These are phyloP conservation scores for Colletotrichum sp. DNA, from an alignment of 2,329 filamentous ascomycete genomes.

Conservation along the genomic window DNA sequence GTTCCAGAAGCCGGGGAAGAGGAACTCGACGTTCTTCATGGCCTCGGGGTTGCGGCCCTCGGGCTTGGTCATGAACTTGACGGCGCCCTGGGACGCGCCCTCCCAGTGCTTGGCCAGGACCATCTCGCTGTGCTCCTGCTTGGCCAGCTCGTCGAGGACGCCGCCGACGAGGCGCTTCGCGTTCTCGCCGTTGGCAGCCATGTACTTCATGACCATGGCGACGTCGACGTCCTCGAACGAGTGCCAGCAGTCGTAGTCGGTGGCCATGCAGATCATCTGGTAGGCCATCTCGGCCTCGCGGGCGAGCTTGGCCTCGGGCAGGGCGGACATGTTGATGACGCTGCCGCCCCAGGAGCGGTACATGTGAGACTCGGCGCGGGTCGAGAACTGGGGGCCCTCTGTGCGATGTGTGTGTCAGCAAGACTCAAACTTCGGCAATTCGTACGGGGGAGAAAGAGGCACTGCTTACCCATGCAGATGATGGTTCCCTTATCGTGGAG, in stretches of 20 bases:
- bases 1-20: conserved; percentile 83
- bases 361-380: conserved; percentile 92
- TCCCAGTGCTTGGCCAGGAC: conserved; percentile 83
- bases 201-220: conserved; percentile 95
- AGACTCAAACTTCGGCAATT: not conserved
- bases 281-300: conserved; percentile 96
- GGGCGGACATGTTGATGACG: conserved; percentile 97
- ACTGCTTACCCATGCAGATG: conserved; percentile 81
- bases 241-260: conserved; percentile 99
- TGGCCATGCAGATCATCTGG: conserved; percentile 99
- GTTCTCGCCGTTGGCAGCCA: conserved; percentile 91
- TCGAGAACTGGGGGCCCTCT: conserved; percentile 99
- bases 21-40: conserved; percentile 79
- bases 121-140: conserved; percentile 76
- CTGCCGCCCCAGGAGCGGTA: conserved; percentile 93
- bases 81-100: conserved; percentile 76
- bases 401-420: not conserved
- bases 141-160: conserved; percentile 84
- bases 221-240: conserved; percentile 85
- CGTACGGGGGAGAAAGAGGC: not conserved
- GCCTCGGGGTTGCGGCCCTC: conserved; percentile 76
- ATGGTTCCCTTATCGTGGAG: conserved; percentile 86
- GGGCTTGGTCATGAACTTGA: conserved; percentile 82
- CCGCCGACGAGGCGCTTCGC: conserved; percentile 84
- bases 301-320: conserved; percentile 95